Evolutionary conservation across 768 basidiomycete genomes (phyloP).

Genomic region (Phanerodontia chrysosporium): DNA sequence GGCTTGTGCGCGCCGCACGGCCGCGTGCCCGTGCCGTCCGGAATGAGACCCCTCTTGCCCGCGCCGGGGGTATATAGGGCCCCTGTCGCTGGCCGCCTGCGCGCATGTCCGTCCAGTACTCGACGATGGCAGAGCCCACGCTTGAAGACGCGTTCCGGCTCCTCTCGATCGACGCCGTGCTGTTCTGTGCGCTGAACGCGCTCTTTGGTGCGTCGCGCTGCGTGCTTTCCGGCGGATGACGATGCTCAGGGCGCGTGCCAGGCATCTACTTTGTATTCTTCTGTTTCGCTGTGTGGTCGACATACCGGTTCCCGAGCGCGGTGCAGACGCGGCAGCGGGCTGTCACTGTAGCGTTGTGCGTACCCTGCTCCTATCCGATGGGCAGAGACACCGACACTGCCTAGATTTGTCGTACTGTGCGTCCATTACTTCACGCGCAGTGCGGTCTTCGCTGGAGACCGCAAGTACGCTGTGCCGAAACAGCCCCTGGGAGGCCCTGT

Average conservation of each 20-base stretch:
- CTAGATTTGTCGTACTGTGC: conserved; percentile 19
- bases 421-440: conserved; percentile 19
- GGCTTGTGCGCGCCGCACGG: too few relatives aligned
- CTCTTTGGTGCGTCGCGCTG: conserved; percentile 9
- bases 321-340: conserved; percentile 12
- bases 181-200: conserved; percentile 2
- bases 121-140: too few relatives aligned
- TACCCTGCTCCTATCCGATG: neutral
- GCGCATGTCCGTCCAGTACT: too few relatives aligned
- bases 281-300: conserved; percentile 20
- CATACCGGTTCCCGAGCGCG: neutral
- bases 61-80: too few relatives aligned
- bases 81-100: too few relatives aligned
- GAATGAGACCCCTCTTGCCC: too few relatives aligned
- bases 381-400: too few relatives aligned
- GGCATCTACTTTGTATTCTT: conserved; percentile 21
- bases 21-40: too few relatives aligned
- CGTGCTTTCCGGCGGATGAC: neutral
- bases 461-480: conserved; percentile 13
- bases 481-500: conserved; percentile 14
- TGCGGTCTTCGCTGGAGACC: conserved; percentile 15
- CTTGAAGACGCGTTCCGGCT: neutral
- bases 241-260: neutral
- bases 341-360: conserved; percentile 19
- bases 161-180: conserved; percentile 5